Base-by-base conservation (phyloP, 2,329 filamentous ascomycete species). In the Dactylellina sp. region DNA sequence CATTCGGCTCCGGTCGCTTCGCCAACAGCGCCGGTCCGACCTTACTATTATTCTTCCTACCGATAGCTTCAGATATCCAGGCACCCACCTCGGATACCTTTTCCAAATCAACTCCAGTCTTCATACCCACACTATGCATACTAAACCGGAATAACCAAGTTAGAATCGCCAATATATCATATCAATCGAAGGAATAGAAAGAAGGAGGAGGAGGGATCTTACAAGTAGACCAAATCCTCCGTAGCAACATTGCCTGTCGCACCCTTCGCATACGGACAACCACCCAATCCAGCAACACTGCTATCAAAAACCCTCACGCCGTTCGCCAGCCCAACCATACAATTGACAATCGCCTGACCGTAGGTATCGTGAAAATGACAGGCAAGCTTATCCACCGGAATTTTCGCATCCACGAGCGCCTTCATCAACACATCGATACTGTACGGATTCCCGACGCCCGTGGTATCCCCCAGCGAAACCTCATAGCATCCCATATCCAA, bases 301-400 rank as follows among this genome's bases (percentile, higher is more conserved):
- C 87, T 87, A 79, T 96, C 92, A 79, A 96, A 95, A 0, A 87
- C 91, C 32, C 91, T 83, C 42, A 96, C 86, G 0, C 92, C 92
- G 77, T 91, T 87, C 79, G 92, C 89, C 28, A 95, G 85, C 39
- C 89, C 89, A 0, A 93, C 88, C 9, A 91, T 88, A 3, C 89
- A 89, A 79, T 96, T 96, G 6, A 92, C 89, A n/a, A 94, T 83
- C 0, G 91, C 92, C 82, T 93, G 90, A 0, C 91, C 92, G 79
- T 93, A 94, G 0, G 92, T 96, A 79, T 96, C 91, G 81, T 96
- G 92, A 79, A 96, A 94, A 81, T 96, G 92, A 82, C 93, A 88
- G 0, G 91, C 91, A 9, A 96, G 82, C 78, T 91, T 89, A 77
- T 89, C 87, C 62, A 85, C 86, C 18, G 89, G 85, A 16, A 96